A percentile compares a stretch with the other conserved stretches of the same genome.
Evolutionary conservation across 805 yeast genomes (phyloP).

Genomic region (Pichia nakasei): DNA sequence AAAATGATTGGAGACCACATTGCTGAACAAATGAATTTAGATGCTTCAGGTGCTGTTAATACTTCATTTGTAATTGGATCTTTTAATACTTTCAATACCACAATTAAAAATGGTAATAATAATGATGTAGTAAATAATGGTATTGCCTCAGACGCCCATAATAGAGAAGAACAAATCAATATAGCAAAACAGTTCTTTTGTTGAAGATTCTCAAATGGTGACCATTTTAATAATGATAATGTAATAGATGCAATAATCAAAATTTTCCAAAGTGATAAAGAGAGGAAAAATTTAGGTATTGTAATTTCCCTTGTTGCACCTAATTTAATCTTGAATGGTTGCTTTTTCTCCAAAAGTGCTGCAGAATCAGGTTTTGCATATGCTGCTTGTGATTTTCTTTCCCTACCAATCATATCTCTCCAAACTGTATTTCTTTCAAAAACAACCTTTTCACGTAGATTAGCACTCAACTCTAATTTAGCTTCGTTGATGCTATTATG

Average conservation of each 20-base stretch:
- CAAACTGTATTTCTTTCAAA: constrained; percentile 98
- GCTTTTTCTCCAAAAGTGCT: constrained; percentile 7
- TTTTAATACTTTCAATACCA: constrained; percentile 59
- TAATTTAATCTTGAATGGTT: constrained; percentile 18
- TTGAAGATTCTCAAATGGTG: constrained; percentile 55
- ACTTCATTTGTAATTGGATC: constrained; percentile 41
- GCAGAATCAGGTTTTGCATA: constrained; percentile 22
- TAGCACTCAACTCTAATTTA: constrained; percentile 38
- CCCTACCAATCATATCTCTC: constrained; percentile 92
- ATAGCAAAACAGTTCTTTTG: constrained; percentile 78
- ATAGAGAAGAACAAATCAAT: constrained; percentile 66
- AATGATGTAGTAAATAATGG: constrained; percentile 88
- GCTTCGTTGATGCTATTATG: constrained; percentile 33
- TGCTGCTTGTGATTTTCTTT: constrained; percentile 78
- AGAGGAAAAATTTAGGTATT: constrained; percentile 29
- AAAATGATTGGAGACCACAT: constrained; percentile 97
- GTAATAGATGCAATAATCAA: constrained; percentile 41
- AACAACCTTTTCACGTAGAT: constrained; percentile 82
- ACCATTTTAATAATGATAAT: constrained; percentile 35
- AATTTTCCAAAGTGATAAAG: constrained; percentile 36
- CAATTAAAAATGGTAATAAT: constrained; percentile 73
- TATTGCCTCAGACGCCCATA: constrained; percentile 95
- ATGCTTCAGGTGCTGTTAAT: constrained; percentile 58
- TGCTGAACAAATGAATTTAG: constrained; percentile 67
- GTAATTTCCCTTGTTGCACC: constrained; percentile 24